These are phyloP conservation scores for Chaetomiaceae sp. DNA, from an alignment of 2,329 filamentous ascomycete genomes.

Conservation along the genomic window DNA sequence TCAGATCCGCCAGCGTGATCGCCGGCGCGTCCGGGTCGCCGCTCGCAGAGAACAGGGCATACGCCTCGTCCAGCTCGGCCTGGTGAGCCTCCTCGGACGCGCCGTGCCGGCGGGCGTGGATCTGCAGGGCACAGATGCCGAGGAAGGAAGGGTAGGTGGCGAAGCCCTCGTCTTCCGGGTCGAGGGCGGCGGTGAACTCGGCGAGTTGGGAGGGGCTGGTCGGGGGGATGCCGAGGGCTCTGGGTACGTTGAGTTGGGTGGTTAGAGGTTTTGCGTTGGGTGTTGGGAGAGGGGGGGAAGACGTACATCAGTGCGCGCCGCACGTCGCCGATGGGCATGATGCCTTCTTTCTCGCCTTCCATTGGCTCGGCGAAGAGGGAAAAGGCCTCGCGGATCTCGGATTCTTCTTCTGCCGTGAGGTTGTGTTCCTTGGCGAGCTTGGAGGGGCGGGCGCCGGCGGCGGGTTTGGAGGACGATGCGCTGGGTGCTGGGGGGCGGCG, in stretches of 20 bases:
- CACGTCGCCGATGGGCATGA: constrained; percentile 64
- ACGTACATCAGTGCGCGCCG: constrained; percentile 65
- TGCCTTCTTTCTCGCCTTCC: constrained; percentile 67
- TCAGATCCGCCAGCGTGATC: constrained; percentile 78
- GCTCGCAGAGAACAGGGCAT: constrained; percentile 59
- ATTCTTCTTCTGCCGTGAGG: constrained; percentile 76
- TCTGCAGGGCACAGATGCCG: constrained; percentile 80
- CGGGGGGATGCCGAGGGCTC: constrained; percentile 75
- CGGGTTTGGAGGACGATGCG: constrained; percentile 23
- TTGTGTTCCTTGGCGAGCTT: constrained; percentile 92
- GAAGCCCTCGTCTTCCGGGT: constrained; percentile 75
- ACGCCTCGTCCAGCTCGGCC: constrained; percentile 75
- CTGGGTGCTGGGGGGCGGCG: constrained; percentile 40
- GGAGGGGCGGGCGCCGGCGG: constrained; percentile 56
- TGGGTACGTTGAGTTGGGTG: too few relatives aligned
- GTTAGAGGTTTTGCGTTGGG: not conserved
- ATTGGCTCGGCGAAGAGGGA: constrained; percentile 70
- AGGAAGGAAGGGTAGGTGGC: constrained; percentile 79
- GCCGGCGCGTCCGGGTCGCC: constrained; percentile 38
- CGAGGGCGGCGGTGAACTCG: constrained; percentile 74
- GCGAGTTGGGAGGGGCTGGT: constrained; percentile 60
- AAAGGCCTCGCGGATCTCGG: constrained; percentile 88
- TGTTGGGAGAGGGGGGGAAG: not conserved
- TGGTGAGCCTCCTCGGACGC: constrained; percentile 50
- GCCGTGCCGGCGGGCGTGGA: constrained; percentile 53